phyloP scores from a whole-genome alignment of 2,329 filamentous ascomycete species.

The Colletotrichum nymphaeae region DNA sequence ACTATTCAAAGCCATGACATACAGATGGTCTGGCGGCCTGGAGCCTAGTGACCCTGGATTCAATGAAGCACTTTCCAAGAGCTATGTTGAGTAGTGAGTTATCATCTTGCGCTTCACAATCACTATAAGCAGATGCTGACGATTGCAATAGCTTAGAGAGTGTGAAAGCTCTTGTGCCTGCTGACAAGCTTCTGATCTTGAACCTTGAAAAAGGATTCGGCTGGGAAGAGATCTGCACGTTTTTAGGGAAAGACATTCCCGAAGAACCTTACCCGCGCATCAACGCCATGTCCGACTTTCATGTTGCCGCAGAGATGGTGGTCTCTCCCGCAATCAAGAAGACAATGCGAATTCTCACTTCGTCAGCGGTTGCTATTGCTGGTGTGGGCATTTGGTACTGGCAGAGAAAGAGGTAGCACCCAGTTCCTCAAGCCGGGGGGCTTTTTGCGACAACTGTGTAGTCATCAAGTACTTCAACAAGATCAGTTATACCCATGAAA shows the following conservation, averaged over 20 bases:
- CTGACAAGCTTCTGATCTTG: constrained; percentile 42
- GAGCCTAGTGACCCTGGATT: constrained; percentile 13
- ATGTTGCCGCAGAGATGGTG: constrained; percentile 30
- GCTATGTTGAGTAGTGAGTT: constrained; percentile 24
- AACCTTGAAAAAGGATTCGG: constrained; percentile 49
- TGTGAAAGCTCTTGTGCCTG: constrained; percentile 40
- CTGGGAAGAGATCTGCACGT: constrained; percentile 50
- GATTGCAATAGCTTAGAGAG: constrained; percentile 37
- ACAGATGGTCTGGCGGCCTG: constrained; percentile 28
- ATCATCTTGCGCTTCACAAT: no score
- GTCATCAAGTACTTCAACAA: neutral
- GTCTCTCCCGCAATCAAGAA: constrained; percentile 28
- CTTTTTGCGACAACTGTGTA: neutral
- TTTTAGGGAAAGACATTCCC: constrained; percentile 44
- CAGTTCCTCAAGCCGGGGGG: neutral
- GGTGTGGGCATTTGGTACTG: constrained; percentile 24
- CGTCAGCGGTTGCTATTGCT: constrained; percentile 2
- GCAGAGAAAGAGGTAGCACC: constrained; percentile 4
- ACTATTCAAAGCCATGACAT: constrained; percentile 23
- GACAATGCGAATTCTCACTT: constrained; percentile 18
- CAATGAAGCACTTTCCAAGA: constrained; percentile 18
- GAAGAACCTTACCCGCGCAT: constrained; percentile 42
- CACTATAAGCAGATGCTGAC: neutral
- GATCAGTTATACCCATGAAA: neutral
- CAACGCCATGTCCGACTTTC: constrained; percentile 32